These are phyloP conservation scores for Agaricus bisporus DNA, from an alignment of 768 basidiomycete species.

Conservation along the genomic window DNA sequence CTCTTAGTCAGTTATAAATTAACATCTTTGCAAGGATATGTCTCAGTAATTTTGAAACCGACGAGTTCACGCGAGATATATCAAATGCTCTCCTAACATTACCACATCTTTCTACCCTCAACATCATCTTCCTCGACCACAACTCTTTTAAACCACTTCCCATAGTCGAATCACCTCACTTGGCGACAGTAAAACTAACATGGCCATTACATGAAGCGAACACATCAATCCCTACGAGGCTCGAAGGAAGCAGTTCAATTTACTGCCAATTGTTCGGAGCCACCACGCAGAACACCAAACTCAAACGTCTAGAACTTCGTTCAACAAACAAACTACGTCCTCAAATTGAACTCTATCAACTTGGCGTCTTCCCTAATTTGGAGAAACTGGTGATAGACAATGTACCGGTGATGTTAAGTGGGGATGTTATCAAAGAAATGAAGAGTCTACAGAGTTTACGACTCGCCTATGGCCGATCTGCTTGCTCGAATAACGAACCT, in stretches of 20 bases:
- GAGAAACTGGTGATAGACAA: slow-evolving; percentile 3
- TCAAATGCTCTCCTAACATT: background rate
- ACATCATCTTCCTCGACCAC: background rate
- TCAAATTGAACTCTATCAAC: background rate
- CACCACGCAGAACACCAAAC: background rate
- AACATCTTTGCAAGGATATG: background rate
- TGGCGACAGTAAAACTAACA: background rate
- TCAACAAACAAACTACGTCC: background rate
- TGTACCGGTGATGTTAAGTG: background rate
- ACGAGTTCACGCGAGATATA: background rate
- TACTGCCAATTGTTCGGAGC: background rate
- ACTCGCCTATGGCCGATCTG: background rate
- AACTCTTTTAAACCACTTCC: background rate
- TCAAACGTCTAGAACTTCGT: background rate
- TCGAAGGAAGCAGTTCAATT: background rate
- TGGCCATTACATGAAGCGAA: background rate
- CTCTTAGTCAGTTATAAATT: background rate
- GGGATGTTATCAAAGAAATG: background rate
- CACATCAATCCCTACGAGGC: background rate
- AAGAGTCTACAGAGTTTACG: background rate
- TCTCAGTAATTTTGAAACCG: background rate
- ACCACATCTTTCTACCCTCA: background rate
- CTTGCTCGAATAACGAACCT: background rate
- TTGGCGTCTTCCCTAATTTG: background rate
- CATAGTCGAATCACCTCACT: background rate